A percentile compares a stretch with the other conserved stretches of the same genome.
These are phyloP conservation scores for Peronosclerospora sorghi DNA, from an alignment of 352 stramenopile species.

Conservation along the genomic window DNA sequence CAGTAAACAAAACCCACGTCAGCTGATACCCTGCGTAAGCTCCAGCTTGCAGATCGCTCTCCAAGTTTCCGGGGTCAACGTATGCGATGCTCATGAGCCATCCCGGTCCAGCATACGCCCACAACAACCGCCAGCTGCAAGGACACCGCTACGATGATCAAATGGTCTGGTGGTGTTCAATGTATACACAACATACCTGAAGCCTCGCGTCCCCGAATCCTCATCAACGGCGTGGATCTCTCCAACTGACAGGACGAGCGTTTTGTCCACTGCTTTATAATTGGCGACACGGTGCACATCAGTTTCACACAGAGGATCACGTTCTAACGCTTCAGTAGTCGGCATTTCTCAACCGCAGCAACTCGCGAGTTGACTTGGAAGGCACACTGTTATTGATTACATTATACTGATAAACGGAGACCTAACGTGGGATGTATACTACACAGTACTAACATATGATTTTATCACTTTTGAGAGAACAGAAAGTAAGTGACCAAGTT, in stretches of 20 bases:
- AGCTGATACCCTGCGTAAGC: constrained; percentile 85
- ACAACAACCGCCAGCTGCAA: constrained; percentile 59
- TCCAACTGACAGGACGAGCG: constrained; percentile 32
- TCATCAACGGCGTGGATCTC: constrained; percentile 47
- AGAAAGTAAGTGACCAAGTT: too few species aligned
- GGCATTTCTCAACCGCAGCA: too few species aligned
- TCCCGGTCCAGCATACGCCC: constrained; percentile 70
- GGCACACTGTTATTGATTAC: too few species aligned
- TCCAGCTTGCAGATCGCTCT: constrained; percentile 91
- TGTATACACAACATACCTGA: constrained; percentile 15
- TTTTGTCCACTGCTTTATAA: constrained; percentile 48
- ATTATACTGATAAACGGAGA: too few species aligned
- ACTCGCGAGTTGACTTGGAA: too few species aligned
- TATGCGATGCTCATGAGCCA: constrained; percentile 94
- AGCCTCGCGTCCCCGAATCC: constrained; percentile 14
- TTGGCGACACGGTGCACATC: constrained; percentile 13
- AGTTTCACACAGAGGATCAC: constrained; percentile 21
- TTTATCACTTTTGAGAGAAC: too few species aligned
- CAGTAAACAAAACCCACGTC: constrained; percentile 86
- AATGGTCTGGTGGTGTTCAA: background rate
- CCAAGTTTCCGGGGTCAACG: constrained; percentile 92
- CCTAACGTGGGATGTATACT: too few species aligned
- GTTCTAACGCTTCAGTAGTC: constrained; percentile 17
- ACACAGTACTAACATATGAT: too few species aligned
- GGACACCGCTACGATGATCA: background rate